Base-by-base conservation (phyloP, 805 yeast species). In the Starmerella bombicola region DNA sequence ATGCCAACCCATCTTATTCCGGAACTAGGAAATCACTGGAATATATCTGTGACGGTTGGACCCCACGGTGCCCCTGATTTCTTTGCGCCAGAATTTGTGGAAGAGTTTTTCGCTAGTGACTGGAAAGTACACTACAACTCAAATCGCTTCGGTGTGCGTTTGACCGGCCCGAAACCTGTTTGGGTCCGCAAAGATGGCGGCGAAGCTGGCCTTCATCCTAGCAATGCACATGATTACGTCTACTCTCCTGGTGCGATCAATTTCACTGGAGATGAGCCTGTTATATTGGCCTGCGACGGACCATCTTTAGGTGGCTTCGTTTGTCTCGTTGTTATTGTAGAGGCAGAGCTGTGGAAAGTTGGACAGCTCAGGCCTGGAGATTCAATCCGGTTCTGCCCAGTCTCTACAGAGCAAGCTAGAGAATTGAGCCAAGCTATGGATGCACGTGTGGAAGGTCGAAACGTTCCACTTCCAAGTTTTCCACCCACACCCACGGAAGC, bases 121-220 rank as follows among this genome's bases (percentile, higher is more conserved):
- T 88, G 97, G 97, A 88, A 85, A 61, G 85, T 88, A 37, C 97
- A 91, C 60, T 91, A 91, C 69, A 88, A 88, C 64, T 86, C 97
- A 24, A 88, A 88, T 65, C 74, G 98, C 60, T 88, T 88, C 61
- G 98, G 98, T 59, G 93, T 88, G 26, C 74, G 97, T 57, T 68
- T 88, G 52, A 76, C 80, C 50, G 96, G 96, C 33, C 97, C 97
- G 43, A 88, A 85, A 62, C 98, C 97, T 10, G 70, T 74, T 56
- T 91, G 97, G 98, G 95, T 96, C 10, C 75, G 98, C 65, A 60
- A 70, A 8, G 95, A 85, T 59, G 98, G 97, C 64, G 98, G 97
- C 46, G 95, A 85, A 55, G 98, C 91, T 43, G 98, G 98, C 42
- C 69, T 88, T 56, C 98, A 88, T 66, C 98, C 98, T 37, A 85